Evolutionary conservation across 345 rosid species (phyloP), one percentile per base, ranked within the genome.

Genomic region (Eucalyptus curtisii): DNA sequence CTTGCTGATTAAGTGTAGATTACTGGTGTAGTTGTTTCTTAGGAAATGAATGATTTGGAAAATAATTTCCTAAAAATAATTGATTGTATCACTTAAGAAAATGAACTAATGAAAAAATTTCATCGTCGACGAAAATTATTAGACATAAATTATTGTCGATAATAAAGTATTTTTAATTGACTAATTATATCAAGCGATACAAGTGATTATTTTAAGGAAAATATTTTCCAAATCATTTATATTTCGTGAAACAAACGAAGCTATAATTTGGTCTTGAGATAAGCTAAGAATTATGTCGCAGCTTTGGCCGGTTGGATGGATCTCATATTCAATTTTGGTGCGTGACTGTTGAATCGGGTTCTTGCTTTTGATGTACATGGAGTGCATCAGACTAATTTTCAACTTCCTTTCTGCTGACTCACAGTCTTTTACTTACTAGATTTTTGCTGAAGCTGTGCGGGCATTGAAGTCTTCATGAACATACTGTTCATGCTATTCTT

Each of bases 361-460:
- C 82, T 42, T 3, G 47, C 15, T 48, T 47, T 85, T 68, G 48
- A 27, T 47, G 57, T 24, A 40, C 49, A 25, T 87, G 59, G n/a
- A 80, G 11, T 42, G 59, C 76, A 7, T 52, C 55, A 24, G 15
- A 71, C 22, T 19, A 37, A 76, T 76, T 37, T 76, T 76, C 45
- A 76, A 76, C 47, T 40, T 17, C 47, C 47, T 76, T 31, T 25
- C 37, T 55, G 42, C 49, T 91, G 90, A 87, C 68, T 50, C 37
- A 68, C 25, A 81, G 86, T 40, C 57, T 11, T 90, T 13, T 76
- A 55, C 52, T 49, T 82, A 68, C 7, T 88, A 94, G 95, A 89
- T 93, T 64, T 93, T 94, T 92, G 93, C 93, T 80, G 94, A 93
- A 0, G 94, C 94, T 1, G 82, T 94, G 40, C 90, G 87, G 87